Conservation (phyloP, 805 yeast species). For the Schizosaccharomyces japonicus region DNA sequence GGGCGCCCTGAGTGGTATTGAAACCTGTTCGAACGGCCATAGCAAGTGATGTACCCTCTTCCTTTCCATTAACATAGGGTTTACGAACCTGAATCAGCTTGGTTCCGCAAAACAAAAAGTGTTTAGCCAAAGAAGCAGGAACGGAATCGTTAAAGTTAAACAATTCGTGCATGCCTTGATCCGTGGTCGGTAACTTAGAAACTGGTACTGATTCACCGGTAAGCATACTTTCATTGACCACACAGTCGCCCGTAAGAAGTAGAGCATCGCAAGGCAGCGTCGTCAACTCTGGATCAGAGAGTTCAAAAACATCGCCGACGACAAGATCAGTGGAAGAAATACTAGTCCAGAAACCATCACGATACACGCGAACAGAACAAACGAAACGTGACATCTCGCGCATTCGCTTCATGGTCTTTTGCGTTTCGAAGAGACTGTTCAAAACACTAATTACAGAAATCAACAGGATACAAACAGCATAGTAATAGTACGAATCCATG, state of each 20-base stretch:
- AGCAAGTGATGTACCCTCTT: constrained; percentile 61
- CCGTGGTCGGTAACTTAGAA: constrained; percentile 44
- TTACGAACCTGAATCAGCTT: constrained; percentile 62
- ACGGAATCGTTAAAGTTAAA: not conserved
- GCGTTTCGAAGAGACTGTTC: constrained; percentile 72
- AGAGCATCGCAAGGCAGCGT: constrained; percentile 75
- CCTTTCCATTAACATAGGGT: constrained; percentile 20
- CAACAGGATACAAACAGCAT: constrained; percentile 73
- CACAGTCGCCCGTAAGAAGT: constrained; percentile 73
- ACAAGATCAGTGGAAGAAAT: constrained; percentile 55
- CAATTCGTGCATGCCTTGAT: constrained; percentile 26
- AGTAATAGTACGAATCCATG: constrained; percentile 75
- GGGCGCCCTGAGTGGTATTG: constrained; percentile 82
- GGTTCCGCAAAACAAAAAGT: constrained; percentile 72
- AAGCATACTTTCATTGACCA: constrained; percentile 90
- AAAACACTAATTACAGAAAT: constrained; percentile 62
- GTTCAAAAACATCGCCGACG: constrained; percentile 88
- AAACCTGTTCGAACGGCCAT: constrained; percentile 78
- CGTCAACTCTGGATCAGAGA: constrained; percentile 57
- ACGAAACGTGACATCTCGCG: constrained; percentile 46
- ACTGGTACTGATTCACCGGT: constrained; percentile 98
- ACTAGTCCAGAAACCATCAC: constrained; percentile 74
- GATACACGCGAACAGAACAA: constrained; percentile 71
- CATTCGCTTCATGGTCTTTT: constrained; percentile 31
- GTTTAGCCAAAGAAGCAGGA: constrained; percentile 31